Conservation (phyloP, 1,284 basidiomycete genomes). For the Sanguinoderma infundibulare region DNA sequence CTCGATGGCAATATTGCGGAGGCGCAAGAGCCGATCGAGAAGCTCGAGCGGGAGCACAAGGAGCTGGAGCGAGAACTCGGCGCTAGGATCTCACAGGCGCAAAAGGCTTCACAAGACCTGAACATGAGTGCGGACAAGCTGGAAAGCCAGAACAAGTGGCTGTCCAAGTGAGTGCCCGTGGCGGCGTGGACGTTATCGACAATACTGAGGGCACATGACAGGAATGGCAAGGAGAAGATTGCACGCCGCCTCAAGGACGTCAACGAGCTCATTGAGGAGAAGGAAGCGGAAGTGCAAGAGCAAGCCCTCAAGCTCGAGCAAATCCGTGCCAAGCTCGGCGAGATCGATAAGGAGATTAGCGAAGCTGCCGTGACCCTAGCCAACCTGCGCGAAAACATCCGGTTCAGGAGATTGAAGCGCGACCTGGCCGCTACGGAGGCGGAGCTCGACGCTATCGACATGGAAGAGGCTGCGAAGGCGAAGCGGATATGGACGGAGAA, state of each 20-base stretch:
- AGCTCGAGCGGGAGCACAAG: constrained; percentile 65
- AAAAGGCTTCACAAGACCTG: constrained; percentile 63
- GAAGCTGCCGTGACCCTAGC: constrained; percentile 70
- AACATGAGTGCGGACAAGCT: constrained; percentile 71
- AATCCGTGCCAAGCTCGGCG: constrained; percentile 54
- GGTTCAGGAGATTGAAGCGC: constrained; percentile 71
- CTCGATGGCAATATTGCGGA: constrained; percentile 67
- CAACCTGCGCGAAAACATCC: constrained; percentile 88
- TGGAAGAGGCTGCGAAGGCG: constrained; percentile 83
- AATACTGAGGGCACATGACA: constrained; percentile 34
- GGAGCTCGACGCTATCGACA: constrained; percentile 77
- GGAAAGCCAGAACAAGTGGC: constrained; percentile 58
- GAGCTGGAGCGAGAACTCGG: constrained; percentile 57
- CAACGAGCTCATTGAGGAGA: constrained; percentile 61
- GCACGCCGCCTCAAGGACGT: constrained; percentile 68
- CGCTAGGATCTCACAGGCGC: constrained; percentile 54
- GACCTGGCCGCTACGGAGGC: constrained; percentile 73
- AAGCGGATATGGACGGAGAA: constrained; percentile 84
- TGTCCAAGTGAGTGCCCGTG: constrained; percentile 58
- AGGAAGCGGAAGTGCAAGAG: constrained; percentile 63
- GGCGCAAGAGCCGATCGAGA: constrained; percentile 70
- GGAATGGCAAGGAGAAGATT: constrained; percentile 77
- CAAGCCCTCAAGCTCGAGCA: constrained; percentile 57
- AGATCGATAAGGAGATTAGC: constrained; percentile 74
- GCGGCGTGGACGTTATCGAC: no score